A percentile compares a stretch with the other conserved stretches of the same genome.
These are phyloP conservation scores for Lablab purpureus DNA, from an alignment of 306 rosid species.

Conservation along the genomic window DNA sequence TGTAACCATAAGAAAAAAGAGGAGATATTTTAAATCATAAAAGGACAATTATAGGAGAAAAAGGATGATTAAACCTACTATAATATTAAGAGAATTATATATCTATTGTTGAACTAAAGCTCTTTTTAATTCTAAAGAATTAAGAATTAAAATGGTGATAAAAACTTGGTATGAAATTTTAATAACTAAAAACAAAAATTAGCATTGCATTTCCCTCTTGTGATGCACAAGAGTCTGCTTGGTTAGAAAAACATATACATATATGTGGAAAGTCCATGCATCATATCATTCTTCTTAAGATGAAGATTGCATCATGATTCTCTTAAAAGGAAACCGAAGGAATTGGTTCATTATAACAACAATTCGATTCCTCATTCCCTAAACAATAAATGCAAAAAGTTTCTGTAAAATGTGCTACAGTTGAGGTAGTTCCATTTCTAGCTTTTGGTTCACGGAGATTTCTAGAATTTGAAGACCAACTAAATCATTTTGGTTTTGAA, in stretches of 20 bases:
- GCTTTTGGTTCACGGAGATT: constrained; percentile 69
- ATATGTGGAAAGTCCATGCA: background rate
- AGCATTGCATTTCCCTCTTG: constrained; percentile 1
- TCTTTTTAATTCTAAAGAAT: background rate
- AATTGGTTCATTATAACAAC: background rate
- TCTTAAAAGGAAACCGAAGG: background rate
- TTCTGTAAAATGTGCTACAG: background rate
- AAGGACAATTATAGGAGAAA: no score
- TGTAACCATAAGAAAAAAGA: no score
- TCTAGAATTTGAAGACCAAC: constrained; percentile 54
- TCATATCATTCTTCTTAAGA: background rate
- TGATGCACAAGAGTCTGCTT: background rate
- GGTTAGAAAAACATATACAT: background rate
- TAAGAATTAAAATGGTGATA: background rate
- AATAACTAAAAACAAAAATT: background rate
- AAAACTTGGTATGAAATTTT: background rate
- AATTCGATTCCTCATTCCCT: constrained; percentile 24
- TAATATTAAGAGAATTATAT: no score
- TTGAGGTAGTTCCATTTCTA: constrained; percentile 26
- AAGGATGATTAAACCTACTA: background rate
- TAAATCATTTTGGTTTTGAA: background rate
- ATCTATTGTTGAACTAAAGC: no score
- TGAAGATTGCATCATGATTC: background rate
- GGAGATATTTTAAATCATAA: no score
- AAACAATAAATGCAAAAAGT: background rate